phyloP scores from a whole-genome alignment of 2,329 filamentous ascomycete species.

The Alternaria brassicae region DNA sequence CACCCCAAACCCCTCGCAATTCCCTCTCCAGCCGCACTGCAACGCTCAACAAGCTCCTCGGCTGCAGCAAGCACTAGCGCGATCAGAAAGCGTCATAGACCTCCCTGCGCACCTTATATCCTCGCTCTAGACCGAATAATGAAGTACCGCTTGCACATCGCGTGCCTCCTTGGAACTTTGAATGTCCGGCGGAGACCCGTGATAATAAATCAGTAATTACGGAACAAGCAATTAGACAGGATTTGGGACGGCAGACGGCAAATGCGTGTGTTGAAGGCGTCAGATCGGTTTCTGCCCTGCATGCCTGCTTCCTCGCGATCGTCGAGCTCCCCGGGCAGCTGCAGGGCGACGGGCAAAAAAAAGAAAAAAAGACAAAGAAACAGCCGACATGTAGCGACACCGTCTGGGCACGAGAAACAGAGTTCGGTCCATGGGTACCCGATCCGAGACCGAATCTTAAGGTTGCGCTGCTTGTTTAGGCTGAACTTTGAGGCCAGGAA shows the following conservation, averaged over 20 bases:
- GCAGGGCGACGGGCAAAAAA: not conserved
- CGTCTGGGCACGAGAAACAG: not conserved
- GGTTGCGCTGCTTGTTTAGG: not conserved
- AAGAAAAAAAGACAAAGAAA: too few relatives aligned
- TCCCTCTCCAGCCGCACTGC: not conserved
- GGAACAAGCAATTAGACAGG: conserved; percentile 4
- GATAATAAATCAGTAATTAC: not conserved
- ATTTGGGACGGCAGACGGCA: too few relatives aligned
- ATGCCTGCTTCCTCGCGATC: not conserved
- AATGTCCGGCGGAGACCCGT: conserved; percentile 32
- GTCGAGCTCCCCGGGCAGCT: not conserved
- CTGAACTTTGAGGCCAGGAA: not conserved
- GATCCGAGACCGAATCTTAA: not conserved
- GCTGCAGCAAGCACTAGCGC: conserved; percentile 3
- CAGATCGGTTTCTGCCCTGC: not conserved
- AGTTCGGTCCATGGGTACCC: not conserved
- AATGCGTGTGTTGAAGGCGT: not conserved
- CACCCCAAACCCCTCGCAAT: not conserved
- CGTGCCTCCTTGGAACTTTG: not conserved
- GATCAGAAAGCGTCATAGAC: conserved; percentile 21
- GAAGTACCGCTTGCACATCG: not conserved
- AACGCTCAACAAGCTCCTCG: not conserved
- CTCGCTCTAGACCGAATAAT: not conserved
- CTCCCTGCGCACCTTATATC: not conserved
- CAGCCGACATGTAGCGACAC: not conserved